Evolutionary conservation across 495 filamentous ascomycete genomes (phyloP).

Genomic region (Xylaria venustula): DNA sequence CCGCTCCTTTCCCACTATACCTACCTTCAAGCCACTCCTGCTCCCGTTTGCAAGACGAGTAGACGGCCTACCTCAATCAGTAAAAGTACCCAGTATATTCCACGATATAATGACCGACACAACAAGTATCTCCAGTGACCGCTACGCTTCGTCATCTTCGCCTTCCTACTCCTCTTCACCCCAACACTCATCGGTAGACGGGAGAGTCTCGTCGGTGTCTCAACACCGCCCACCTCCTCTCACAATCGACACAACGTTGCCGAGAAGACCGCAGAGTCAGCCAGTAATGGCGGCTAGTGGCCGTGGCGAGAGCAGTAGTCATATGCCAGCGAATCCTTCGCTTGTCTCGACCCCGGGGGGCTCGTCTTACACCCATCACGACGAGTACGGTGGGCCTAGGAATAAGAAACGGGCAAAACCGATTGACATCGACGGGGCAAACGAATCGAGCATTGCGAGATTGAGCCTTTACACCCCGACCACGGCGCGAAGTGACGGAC

Average conservation of each 20-base stretch:
- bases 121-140: conserved; percentile 8
- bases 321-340: conserved; percentile 1
- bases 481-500: conserved; percentile 28
- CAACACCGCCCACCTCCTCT: conserved; percentile 11
- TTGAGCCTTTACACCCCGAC: conserved; percentile 38
- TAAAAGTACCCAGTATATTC: background rate
- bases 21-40: background rate
- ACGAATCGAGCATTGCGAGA: conserved; percentile 40
- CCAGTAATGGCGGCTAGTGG: conserved; percentile 5
- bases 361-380: conserved; percentile 3
- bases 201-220: conserved; percentile 6
- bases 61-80: background rate
- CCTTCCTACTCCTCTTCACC: conserved; percentile 6
- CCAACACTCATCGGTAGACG: background rate
- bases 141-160: conserved; percentile 9
- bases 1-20: conserved; percentile 4
- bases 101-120: conserved; percentile 12
- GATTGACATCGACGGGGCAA: conserved; percentile 47
- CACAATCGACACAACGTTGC: background rate
- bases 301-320: background rate
- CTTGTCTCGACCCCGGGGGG: background rate
- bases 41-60: conserved; percentile 8
- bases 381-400: conserved; percentile 20
- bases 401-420: conserved; percentile 47
- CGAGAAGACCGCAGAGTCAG: conserved; percentile 13